These are phyloP conservation scores for Astragalus glycyphyllos DNA, from an alignment of 306 rosid genomes.

Conservation along the genomic window DNA sequence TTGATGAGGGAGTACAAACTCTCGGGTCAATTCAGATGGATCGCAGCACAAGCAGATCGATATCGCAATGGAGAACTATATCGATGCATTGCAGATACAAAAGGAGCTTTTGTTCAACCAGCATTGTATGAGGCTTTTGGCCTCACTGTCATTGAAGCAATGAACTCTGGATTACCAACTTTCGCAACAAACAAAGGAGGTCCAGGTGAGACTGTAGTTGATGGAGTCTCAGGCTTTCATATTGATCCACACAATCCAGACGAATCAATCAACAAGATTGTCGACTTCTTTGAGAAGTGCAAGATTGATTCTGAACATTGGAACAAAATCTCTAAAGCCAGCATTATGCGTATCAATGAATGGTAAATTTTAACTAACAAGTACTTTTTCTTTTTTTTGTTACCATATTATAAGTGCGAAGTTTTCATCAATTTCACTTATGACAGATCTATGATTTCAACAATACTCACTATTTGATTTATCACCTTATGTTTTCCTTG, in stretches of 20 bases:
- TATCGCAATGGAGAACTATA: conserved; percentile 84
- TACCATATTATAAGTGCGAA: too few species aligned
- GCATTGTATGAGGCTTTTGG: conserved; percentile 94
- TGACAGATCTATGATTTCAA: too few species aligned
- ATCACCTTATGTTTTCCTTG: conserved; percentile 20
- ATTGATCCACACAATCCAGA: conserved; percentile 75
- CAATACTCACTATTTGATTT: too few species aligned
- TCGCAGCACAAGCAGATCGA: conserved; percentile 91
- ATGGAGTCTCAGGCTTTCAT: conserved; percentile 85
- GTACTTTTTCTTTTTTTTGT: background rate
- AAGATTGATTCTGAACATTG: conserved; percentile 64
- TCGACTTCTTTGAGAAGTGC: conserved; percentile 86
- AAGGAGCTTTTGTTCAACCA: conserved; percentile 96
- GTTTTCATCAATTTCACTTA: too few species aligned
- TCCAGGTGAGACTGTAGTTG: conserved; percentile 87
- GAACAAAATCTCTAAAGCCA: conserved; percentile 66
- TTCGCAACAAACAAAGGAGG: conserved; percentile 97
- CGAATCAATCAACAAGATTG: conserved; percentile 79
- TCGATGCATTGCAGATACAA: conserved; percentile 80
- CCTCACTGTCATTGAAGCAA: conserved; percentile 92
- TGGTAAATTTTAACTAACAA: conserved; percentile 49
- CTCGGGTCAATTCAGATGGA: conserved; percentile 84
- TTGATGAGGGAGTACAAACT: conserved; percentile 71
- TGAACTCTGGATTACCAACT: conserved; percentile 94
- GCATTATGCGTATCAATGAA: conserved; percentile 78